Evolutionary conservation across 768 basidiomycete species (phyloP), one percentile per base, ranked within the genome.

Genomic region (Podaxis sp.): DNA sequence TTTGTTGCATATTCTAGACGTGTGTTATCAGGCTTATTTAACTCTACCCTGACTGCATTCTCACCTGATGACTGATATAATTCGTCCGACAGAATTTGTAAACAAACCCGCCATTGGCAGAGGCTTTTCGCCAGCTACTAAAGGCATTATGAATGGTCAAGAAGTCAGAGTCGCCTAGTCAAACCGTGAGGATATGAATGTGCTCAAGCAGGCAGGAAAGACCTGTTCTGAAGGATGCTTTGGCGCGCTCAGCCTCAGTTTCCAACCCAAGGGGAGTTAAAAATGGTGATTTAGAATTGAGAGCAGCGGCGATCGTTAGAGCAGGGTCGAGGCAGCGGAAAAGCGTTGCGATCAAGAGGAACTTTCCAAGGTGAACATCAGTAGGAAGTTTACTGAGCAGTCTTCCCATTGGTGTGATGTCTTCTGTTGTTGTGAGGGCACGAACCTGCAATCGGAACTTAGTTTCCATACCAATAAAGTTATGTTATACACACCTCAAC

Each of bases 291-390:
- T 98, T 98, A 0, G 92, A 89, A 69, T 91, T 95, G 44, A 98
- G 76, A 1, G 91, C 85, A 5, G 96, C 96, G 14, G 93, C 94
- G 61, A 99, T 95, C 4, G 96, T 97, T 52, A 99, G 79, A n/a
- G 94, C 96, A 1, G 95, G 93, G 73, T 98, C 96, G 63, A 98
- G 76, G 70, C 96, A 98, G 48, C 86, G 84, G 71, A 98, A 91
- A 40, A 94, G 71, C 1, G 89, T 87, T 4, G 95, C 89, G 25
- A 87, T 84, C 44, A 98, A 78, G 14, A 98, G 78, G 70, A 98
- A 91, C 76, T 98, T 97, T 40, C 95, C 95, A 3, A 97, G 83
- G 70, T 98, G 93, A 14, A 98, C 95, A 69, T 99, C 96, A 50
- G 94, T 92, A 0, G 96, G 96, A 40, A 99, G 77, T 70, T 92